Conservation (phyloP, 1,284 basidiomycete species). For the Ustilago crameri region DNA sequence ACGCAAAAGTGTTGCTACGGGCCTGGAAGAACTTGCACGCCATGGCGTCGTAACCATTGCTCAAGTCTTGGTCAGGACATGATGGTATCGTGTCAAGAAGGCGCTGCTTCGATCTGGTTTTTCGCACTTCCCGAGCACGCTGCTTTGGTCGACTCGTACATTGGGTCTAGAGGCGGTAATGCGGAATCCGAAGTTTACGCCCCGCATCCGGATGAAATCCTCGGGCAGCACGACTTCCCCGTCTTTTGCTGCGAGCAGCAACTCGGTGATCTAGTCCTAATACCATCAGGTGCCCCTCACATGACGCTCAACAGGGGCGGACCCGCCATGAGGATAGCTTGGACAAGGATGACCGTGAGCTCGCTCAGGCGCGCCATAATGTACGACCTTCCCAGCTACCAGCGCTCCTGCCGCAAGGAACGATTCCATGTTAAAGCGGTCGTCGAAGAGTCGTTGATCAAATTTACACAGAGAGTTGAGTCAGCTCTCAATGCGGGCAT, state of each 20-base stretch:
- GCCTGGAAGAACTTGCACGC: conserved; percentile 20
- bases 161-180: conserved; percentile 19
- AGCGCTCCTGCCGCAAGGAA: conserved; percentile 36
- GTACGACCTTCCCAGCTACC: conserved; percentile 35
- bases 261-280: conserved; percentile 40
- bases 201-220: conserved; percentile 26
- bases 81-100: conserved; percentile 36
- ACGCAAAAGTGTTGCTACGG: conserved; percentile 25
- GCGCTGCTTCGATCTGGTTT: conserved; percentile 28
- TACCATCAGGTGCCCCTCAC: conserved; percentile 29
- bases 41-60: conserved; percentile 28
- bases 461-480: conserved; percentile 11
- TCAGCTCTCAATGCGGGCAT: background rate
- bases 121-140: conserved; percentile 16
- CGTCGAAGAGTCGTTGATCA: conserved; percentile 28
- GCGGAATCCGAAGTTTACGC: conserved; percentile 11
- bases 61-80: conserved; percentile 41
- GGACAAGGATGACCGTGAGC: conserved; percentile 34
- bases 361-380: conserved; percentile 23
- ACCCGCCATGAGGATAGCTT: conserved; percentile 27
- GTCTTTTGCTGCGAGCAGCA: conserved; percentile 23
- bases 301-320: conserved; percentile 32
- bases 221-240: conserved; percentile 19
- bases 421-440: conserved; percentile 18
- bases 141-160: conserved; percentile 21